Conservation (phyloP, 768 basidiomycete species). For the Podaxis mareebaensis region DNA sequence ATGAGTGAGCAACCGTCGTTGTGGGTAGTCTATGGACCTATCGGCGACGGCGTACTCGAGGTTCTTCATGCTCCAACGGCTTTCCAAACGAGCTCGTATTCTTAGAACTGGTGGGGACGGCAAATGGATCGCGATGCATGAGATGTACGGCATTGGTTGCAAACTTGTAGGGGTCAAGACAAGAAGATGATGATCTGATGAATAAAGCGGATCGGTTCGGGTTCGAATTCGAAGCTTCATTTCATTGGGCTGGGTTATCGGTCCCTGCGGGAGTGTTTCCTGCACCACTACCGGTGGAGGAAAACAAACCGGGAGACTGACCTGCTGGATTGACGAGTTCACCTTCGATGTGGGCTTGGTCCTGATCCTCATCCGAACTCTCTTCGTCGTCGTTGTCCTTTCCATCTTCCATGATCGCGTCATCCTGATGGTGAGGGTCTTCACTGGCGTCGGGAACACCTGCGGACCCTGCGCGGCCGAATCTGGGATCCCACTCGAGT, state of each 20-base stretch:
- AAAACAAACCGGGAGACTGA: constrained; percentile 13
- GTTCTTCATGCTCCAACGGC: not conserved
- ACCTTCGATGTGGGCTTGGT: constrained; percentile 32
- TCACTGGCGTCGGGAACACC: constrained; percentile 21
- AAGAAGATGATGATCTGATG: not conserved
- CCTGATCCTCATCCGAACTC: constrained; percentile 26
- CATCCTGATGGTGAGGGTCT: constrained; percentile 23
- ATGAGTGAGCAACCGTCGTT: not conserved
- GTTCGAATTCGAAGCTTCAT: not conserved
- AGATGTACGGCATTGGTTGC: not conserved
- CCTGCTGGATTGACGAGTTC: constrained; percentile 3
- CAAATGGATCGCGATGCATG: not conserved
- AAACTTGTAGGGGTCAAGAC: not conserved
- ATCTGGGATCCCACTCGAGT: constrained; percentile 66
- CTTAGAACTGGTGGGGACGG: not conserved
- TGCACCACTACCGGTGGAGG: constrained; percentile 7
- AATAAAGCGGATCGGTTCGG: not conserved
- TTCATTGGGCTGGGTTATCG: not conserved
- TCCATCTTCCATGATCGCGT: constrained; percentile 29
- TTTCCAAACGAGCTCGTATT: not conserved
- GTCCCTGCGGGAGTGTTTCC: constrained; percentile 1
- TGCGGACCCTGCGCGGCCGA: constrained; percentile 23
- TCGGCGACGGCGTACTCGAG: not conserved
- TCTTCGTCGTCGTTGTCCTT: constrained; percentile 29
- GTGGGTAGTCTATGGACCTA: not conserved